Conservation (phyloP, 2,329 filamentous ascomycete genomes). For the Exophiala dermatitidis region DNA sequence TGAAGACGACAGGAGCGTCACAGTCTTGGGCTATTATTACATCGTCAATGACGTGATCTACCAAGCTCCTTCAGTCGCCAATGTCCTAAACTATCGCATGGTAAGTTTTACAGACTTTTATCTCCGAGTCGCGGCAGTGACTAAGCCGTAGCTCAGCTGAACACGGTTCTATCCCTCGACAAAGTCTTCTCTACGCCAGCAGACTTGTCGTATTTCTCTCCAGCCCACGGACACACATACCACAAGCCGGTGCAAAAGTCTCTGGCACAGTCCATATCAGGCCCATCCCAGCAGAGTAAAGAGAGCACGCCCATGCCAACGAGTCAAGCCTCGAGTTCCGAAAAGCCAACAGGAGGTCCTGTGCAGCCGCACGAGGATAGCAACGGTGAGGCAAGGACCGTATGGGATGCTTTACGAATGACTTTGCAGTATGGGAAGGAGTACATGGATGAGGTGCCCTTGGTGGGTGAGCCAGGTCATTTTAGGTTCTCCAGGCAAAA, state of each 20-base stretch:
- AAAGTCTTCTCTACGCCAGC: constrained; percentile 50
- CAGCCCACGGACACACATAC: constrained; percentile 55
- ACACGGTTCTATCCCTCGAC: constrained; percentile 49
- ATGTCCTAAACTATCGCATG: constrained; percentile 50
- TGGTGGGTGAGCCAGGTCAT: constrained; percentile 56
- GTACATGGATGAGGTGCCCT: constrained; percentile 57
- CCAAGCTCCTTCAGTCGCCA: constrained; percentile 55
- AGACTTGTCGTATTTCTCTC: constrained; percentile 50
- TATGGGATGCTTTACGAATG: constrained; percentile 45
- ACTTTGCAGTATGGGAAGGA: constrained; percentile 51
- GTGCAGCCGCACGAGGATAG: constrained; percentile 12
- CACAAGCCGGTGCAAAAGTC: constrained; percentile 38
- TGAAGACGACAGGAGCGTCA: constrained; percentile 42
- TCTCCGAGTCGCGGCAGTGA: background rate
- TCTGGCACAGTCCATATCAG: constrained; percentile 26
- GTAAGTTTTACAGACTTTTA: constrained; percentile 33
- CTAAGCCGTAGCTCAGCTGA: constrained; percentile 37
- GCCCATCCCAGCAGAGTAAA: constrained; percentile 41
- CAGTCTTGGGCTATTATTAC: constrained; percentile 53
- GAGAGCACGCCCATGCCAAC: constrained; percentile 43
- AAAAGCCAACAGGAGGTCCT: constrained; percentile 4
- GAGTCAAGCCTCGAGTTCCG: constrained; percentile 13
- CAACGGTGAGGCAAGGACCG: constrained; percentile 33
- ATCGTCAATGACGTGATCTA: constrained; percentile 54
- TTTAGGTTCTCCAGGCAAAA: constrained; percentile 48